Evolutionary conservation across 2,329 filamentous ascomycete species (phyloP).

Genomic region (Clonostachys rhizophaga): DNA sequence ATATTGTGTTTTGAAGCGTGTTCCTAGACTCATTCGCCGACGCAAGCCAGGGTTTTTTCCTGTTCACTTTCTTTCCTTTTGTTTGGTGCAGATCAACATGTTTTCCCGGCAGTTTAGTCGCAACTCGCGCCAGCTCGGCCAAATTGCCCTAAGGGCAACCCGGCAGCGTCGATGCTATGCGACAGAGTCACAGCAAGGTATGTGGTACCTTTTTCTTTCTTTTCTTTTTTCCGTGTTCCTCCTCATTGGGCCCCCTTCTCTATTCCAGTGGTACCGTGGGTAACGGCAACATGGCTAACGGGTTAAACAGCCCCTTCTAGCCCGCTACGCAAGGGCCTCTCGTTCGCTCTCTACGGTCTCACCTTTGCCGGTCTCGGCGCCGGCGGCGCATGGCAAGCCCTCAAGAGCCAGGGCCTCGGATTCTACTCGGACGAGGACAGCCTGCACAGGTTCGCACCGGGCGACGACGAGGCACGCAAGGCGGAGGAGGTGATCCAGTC

Average conservation of each 20-base stretch:
- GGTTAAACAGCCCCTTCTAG: not conserved
- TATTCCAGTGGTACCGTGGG: no score
- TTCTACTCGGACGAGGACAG: constrained; percentile 64
- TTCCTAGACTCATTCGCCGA: not conserved
- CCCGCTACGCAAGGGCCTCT: constrained; percentile 12
- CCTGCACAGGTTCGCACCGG: constrained; percentile 57
- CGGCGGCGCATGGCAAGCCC: constrained; percentile 24
- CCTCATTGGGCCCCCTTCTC: no score
- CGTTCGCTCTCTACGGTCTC: constrained; percentile 18
- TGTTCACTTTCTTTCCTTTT: not conserved
- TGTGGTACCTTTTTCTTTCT: not conserved
- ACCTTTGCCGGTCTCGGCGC: constrained; percentile 23
- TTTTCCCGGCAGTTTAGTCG: constrained; percentile 1
- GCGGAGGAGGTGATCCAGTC: constrained; percentile 71
- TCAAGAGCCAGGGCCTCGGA: constrained; percentile 26
- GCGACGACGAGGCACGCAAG: constrained; percentile 45
- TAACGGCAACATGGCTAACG: not conserved
- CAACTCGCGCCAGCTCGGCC: constrained; percentile 1
- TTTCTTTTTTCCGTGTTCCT: no score
- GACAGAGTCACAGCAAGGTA: not conserved
- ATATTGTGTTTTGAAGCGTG: not conserved
- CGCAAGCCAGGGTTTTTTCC: not conserved
- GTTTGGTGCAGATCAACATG: not conserved
- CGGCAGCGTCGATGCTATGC: constrained; percentile 1
- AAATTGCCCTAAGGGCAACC: not conserved